Base-by-base conservation (phyloP, 176 grass and related monocot species). In the Paspalum notatum region DNA sequence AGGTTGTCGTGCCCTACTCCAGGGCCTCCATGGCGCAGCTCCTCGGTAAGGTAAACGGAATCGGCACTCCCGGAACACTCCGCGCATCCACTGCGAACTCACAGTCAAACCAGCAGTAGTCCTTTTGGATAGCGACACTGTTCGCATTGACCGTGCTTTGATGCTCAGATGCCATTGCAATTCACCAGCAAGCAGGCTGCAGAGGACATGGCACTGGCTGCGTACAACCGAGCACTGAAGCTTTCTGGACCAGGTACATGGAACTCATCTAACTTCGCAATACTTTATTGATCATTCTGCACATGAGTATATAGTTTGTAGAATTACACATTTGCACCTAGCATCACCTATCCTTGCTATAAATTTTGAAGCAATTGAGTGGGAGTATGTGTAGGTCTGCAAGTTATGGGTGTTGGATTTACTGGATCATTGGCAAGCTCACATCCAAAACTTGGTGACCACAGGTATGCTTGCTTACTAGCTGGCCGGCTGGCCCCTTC, bases 321-420 rank as follows among this genome's bases (percentile, higher is more conserved):
- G 13, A 17, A 51, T 27, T 71, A 24, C 7, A 71, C 7, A 6
- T 21, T 51, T 65, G 43, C 53, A 68, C 53, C 8, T 15, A 25
- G 12, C 9, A 40, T 41, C 12, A 63, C 69, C 70, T 17, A 39
- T 81, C 0, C 8, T 27, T 27, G 57, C 47, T 48, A 24, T 62
- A 27, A 40, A 7, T 79, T 61, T 58, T 50, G 68, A 50, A 66
- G 67, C 51, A 78, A 47, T 15, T 50, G 22, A 16, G 14, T 37
- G 12, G 55, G 10, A 20, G 37, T 71, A 42, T 61, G 56, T 3
- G 5, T 67, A 98, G 92, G 95, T 83, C 61, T 71, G 45, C 85
- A 75, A 89, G 92, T 98, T 62, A 78, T 98, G 71, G 95, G 92
- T 74, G 88, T 98, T 70, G 90, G 92, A 78, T 98, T 95, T 88